Evolutionary conservation across 1,139 yeast genomes (phyloP), one percentile per base, ranked within the genome.

Genomic region (Hemisphaericaspora lyxosophila): DNA sequence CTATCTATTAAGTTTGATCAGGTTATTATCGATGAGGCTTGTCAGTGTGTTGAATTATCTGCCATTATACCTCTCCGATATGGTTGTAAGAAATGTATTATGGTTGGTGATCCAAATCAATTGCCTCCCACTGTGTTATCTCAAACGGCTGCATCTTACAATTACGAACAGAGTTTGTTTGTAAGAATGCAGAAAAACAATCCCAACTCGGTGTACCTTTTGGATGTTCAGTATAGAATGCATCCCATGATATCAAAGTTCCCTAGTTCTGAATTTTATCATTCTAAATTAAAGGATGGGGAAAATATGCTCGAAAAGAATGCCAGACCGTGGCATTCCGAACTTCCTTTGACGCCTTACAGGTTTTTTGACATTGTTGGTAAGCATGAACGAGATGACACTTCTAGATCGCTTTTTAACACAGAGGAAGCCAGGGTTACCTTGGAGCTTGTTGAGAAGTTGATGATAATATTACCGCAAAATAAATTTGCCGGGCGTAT

Each of bases 61-160:
- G 87, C 96, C 0, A 75, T 94, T 24, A 92, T 92, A 53, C 99
- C 99, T 0, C 70, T 94, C 48, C 73, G 96, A 54, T 94, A 90
- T 58, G 98, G 98, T 1, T 87, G 96, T 53, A 81, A 75, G 45
- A 80, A 82, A 41, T 90, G 97, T 66, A 84, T 94, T 35, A 87
- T 94, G 96, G 99, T 94, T 36, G 99, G 99, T 55, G 99, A 94
- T 67, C 98, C 98, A 2, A 90, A 92, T 57, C 99, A 94, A 65
- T 73, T 94, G 45, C 99, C 98, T 0, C 99, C 99, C 1, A 94
- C 99, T 0, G 98, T 94, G n/a, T 64, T 94, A 18, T 92, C 98
- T 0, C 90, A 85, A 51, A 82, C 81, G 7, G 97, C 97, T 1
- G 82, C 95, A 1, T 70, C 78, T 5, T 77, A 74, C 45, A 79